Evolutionary conservation across 345 rosid genomes (phyloP).

Genomic region (Aethionema arabicum): DNA sequence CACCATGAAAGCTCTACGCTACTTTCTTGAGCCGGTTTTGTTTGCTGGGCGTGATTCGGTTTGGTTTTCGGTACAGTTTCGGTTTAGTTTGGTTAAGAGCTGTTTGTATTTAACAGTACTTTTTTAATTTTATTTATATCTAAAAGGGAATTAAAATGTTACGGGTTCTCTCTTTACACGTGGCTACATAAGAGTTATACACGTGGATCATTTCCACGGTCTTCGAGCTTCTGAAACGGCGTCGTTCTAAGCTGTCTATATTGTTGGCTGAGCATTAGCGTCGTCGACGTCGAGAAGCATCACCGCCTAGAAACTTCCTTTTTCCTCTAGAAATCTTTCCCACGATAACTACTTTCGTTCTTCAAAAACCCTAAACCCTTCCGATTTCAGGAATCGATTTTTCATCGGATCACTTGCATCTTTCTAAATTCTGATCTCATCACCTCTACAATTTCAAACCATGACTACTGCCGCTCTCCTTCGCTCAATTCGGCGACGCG

Average conservation of each 20-base stretch:
- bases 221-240: not conserved
- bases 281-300: conserved; percentile 26
- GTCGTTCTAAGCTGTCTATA: not conserved
- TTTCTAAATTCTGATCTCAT: not conserved
- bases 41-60: not conserved
- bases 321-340: conserved; percentile 22
- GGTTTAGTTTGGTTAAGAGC: conserved; percentile 7
- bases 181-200: conserved; percentile 13
- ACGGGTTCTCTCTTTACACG: conserved; percentile 16
- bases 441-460: conserved; percentile 6
- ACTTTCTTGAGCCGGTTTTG: conserved; percentile 8
- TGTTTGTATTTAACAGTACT: too few relatives aligned
- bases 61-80: not conserved
- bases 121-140: too few relatives aligned
- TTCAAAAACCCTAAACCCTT: conserved; percentile 51
- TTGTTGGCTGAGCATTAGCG: not conserved
- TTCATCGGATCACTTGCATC: conserved; percentile 15
- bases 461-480: conserved; percentile 75
- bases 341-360: conserved; percentile 1
- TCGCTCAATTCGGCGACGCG: conserved; percentile 73
- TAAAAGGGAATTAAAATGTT: not conserved
- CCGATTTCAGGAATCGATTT: not conserved
- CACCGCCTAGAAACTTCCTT: conserved; percentile 41
- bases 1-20: conserved; percentile 20
- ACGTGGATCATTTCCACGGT: not conserved